These are phyloP conservation scores for Lactarius vividus DNA, from an alignment of 768 basidiomycete species.

Conservation along the genomic window DNA sequence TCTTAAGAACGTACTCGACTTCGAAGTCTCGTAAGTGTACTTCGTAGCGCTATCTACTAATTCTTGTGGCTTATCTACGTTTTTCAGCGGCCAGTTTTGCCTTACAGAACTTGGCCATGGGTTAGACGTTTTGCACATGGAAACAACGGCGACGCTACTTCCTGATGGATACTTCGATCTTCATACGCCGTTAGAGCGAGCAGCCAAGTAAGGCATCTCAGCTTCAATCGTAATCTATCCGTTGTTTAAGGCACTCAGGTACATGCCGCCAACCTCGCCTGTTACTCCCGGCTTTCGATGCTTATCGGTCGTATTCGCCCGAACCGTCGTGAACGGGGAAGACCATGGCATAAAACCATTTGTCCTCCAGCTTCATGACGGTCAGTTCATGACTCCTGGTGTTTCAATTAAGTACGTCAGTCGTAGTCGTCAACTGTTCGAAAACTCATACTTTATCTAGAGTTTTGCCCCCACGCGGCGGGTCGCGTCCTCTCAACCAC, in stretches of 20 bases:
- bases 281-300: conserved; percentile 31
- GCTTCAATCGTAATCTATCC: not conserved
- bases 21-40: conserved; percentile 6
- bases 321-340: conserved; percentile 36
- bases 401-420: conserved; percentile 32
- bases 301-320: conserved; percentile 41
- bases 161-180: conserved; percentile 39
- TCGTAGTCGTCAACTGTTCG: not conserved
- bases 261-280: conserved; percentile 45
- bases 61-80: not conserved
- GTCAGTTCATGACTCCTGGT: conserved; percentile 38
- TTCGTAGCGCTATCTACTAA: not conserved
- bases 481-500: conserved; percentile 36
- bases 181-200: conserved; percentile 36
- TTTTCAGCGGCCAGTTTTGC: conserved; percentile 40
- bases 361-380: conserved; percentile 41
- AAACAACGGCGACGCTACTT: conserved; percentile 42
- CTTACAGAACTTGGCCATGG: conserved; percentile 48
- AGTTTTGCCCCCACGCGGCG: conserved; percentile 19
- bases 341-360: conserved; percentile 40
- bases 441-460: not conserved
- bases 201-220: conserved; percentile 38
- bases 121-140: conserved; percentile 41
- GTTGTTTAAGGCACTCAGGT: conserved; percentile 31
- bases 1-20: conserved; percentile 32